Conservation (phyloP, 1,139 yeast species). For the Hansenula anomala region DNA sequence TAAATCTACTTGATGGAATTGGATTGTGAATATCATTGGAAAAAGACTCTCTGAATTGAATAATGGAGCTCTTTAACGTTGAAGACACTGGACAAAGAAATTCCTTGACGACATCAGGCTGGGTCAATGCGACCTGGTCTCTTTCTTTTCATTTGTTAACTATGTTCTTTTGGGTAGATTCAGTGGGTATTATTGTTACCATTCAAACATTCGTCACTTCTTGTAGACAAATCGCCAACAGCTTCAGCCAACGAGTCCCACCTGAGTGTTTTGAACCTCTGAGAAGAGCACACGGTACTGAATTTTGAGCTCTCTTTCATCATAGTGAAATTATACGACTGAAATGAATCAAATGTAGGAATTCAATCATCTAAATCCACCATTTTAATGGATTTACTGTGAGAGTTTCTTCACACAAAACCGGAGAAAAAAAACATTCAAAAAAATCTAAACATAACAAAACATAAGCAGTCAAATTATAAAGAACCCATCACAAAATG, state of each 20-base stretch:
- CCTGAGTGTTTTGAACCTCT: not conserved
- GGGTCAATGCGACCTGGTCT: constrained; percentile 35
- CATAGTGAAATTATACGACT: too few species aligned
- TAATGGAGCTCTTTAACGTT: constrained; percentile 27
- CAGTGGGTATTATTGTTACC: too few species aligned
- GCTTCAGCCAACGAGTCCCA: not conserved
- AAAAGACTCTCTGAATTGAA: constrained; percentile 20
- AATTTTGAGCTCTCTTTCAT: too few species aligned
- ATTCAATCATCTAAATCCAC: too few species aligned
- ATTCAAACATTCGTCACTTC: not conserved
- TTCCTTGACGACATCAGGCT: constrained; percentile 43
- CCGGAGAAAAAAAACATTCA: not conserved
- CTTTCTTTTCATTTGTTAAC: constrained; percentile 18
- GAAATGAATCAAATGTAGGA: too few species aligned
- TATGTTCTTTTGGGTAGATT: too few species aligned
- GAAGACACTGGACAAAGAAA: constrained; percentile 30
- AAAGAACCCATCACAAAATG: constrained; percentile 3
- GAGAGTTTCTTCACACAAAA: too few species aligned
- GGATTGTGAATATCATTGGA: constrained; percentile 8
- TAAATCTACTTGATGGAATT: constrained; percentile 23
- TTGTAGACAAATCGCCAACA: not conserved
- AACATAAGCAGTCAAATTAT: not conserved
- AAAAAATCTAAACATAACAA: not conserved
- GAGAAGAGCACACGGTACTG: not conserved
- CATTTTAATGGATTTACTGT: too few species aligned